These are phyloP conservation scores for Xylaria sp. DNA, from an alignment of 2,329 filamentous ascomycete genomes.

Conservation along the genomic window DNA sequence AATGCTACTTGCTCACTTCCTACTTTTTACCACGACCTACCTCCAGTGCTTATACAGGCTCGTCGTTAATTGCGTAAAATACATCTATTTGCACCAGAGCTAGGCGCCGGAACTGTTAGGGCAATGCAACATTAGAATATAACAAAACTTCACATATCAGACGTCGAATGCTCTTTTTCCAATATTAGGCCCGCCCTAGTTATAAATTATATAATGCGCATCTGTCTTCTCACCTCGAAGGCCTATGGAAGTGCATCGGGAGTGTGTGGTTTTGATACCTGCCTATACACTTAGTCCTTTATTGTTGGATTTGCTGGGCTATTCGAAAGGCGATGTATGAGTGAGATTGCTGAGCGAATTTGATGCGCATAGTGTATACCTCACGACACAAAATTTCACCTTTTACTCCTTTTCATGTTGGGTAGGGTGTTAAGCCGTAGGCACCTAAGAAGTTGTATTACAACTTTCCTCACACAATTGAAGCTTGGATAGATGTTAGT, in stretches of 20 bases:
- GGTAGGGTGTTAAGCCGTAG: no score
- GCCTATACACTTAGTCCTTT: no score
- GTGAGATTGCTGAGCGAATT: no score
- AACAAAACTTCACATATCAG: not conserved
- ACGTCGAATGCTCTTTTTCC: not conserved
- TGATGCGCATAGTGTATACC: no score
- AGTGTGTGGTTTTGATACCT: no score
- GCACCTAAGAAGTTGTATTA: not conserved
- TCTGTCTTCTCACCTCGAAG: no score
- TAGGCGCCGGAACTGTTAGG: not conserved
- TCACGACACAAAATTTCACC: no score
- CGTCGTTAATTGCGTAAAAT: not conserved
- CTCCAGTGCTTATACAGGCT: not conserved
- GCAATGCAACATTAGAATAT: not conserved
- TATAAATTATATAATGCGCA: not conserved
- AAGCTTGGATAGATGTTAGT: not conserved
- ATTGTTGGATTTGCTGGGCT: no score
- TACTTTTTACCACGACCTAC: not conserved
- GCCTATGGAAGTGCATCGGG: no score
- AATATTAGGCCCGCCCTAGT: not conserved
- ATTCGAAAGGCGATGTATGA: no score
- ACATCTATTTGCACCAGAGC: not conserved
- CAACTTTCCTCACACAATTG: not conserved
- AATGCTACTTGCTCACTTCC: not conserved
- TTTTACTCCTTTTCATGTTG: no score